Conservation (phyloP, 352 stramenopile genomes). For the Pythium folliculosum region DNA sequence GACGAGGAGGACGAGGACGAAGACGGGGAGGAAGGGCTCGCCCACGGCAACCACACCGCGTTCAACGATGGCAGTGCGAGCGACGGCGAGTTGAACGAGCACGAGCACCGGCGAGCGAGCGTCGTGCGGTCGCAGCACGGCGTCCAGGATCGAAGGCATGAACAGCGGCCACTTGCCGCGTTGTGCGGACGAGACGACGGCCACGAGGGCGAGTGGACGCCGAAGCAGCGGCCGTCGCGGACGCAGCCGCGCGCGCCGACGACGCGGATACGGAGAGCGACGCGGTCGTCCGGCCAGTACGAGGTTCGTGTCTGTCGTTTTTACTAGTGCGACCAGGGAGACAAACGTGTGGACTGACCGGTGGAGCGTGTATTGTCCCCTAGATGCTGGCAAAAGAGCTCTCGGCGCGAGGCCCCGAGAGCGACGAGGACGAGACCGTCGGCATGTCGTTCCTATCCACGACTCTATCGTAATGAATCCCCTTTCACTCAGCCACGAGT, state of each 20-base stretch:
- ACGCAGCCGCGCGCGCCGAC: neutral
- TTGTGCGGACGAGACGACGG: neutral
- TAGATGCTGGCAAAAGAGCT: conserved; percentile 32
- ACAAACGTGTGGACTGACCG: neutral
- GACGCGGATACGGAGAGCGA: neutral
- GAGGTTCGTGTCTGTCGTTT: conserved; percentile 11
- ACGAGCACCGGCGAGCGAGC: too few species aligned
- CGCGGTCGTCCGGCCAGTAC: conserved; percentile 7
- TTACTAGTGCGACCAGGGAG: too few species aligned
- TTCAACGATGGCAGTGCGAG: neutral
- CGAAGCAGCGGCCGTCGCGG: neutral
- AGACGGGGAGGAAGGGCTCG: conserved; percentile 2
- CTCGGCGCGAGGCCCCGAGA: conserved; percentile 22
- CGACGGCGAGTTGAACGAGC: too few species aligned
- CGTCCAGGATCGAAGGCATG: neutral
- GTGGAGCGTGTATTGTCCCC: neutral
- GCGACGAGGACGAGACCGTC: conserved; percentile 24
- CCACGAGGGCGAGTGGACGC: conserved; percentile 5
- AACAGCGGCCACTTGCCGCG: neutral
- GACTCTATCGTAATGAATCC: neutral
- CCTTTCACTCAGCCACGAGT: neutral
- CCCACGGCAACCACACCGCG: neutral
- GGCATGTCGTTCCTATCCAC: conserved; percentile 30
- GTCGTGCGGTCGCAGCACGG: neutral
- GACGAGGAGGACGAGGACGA: conserved; percentile 39